Conservation (phyloP, 768 basidiomycete species). For the Suillus subaureus region DNA sequence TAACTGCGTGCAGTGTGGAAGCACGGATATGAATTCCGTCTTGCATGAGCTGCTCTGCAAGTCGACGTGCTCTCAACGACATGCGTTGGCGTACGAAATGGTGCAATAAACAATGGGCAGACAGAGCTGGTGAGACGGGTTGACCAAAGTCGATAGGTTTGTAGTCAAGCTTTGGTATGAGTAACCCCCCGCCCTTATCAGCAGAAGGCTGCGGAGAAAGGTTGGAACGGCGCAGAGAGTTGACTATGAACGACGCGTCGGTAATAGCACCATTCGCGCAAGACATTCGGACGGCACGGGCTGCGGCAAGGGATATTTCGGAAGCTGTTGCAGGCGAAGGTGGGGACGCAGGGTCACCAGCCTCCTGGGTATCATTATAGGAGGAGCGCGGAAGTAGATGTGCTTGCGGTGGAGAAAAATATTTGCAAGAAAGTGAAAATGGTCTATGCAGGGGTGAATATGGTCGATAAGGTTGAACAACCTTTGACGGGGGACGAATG, state of each 20-base stretch:
- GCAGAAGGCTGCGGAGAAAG: conserved; percentile 6
- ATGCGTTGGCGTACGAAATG: conserved; percentile 57
- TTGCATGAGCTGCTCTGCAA: conserved; percentile 55
- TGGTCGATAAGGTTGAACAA: conserved; percentile 2
- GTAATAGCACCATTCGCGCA: conserved; percentile 43
- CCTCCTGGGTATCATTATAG: conserved; percentile 3
- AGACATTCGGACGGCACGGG: conserved; percentile 53
- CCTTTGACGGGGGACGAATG: not conserved
- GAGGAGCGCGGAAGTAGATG: conserved; percentile 8
- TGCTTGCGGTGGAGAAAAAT: conserved; percentile 10
- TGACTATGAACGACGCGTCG: conserved; percentile 60
- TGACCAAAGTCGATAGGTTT: conserved; percentile 49
- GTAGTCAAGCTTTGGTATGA: conserved; percentile 35
- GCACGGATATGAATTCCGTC: conserved; percentile 52
- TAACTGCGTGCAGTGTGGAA: conserved; percentile 51
- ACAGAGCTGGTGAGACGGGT: conserved; percentile 57
- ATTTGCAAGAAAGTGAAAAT: conserved; percentile 14
- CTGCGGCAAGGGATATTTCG: conserved; percentile 37
- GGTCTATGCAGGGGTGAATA: conserved; percentile 6
- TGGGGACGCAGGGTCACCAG: not conserved
- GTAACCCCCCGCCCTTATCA: conserved; percentile 20
- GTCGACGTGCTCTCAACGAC: conserved; percentile 47
- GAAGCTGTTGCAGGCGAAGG: not conserved
- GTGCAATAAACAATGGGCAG: conserved; percentile 68
- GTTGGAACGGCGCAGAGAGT: conserved; percentile 52